Evolutionary conservation across 768 basidiomycete genomes (phyloP), one percentile per base, ranked within the genome.

Genomic region (Neoboletus subvelutipes): DNA sequence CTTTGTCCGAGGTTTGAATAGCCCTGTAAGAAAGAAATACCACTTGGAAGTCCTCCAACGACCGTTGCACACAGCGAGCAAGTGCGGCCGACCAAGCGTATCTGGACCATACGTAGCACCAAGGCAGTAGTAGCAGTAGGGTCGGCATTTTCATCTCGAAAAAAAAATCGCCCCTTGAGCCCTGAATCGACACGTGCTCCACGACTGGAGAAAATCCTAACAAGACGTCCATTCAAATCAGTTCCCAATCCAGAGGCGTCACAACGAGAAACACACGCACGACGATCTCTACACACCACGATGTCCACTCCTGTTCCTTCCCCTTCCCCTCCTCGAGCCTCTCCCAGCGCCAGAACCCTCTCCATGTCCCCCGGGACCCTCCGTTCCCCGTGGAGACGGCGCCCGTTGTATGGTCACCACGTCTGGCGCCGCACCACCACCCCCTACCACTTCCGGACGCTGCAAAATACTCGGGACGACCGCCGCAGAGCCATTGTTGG

Each of bases 251-350:
- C 17, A 40, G 18, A 33, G n/a, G 15, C 15, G 11, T 40, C 29
- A 26, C 20, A 5, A 34, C 18, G 13, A 31, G 4, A 63, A 18
- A 34, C 36, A 54, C 10, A 54, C 56, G 24, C 42, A 55, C 54
- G 4, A 20, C 12, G 18, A 37, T 20, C 39, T 15, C 45, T 64
- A 72, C 15, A 67, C 67, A 5, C 73, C 69, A 18, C 73, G 71
- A 4, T 64, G 51, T 6, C 61, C 70, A 22, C 75, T 67, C 3
- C 75, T 62, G n/a, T 71, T 67, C n/a, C 68, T 59, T 1, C 71
- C 71, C 33, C 73, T 67, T 0, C 69, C 72, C 11, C 73, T 56
- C 31, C 66, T 70, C 28, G 20, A 41, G n/a, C 65, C 71, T 56
- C 67, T 60, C 7, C 61, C 54, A 8, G 50, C 3, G 20, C 61